Evolutionary conservation across 1,284 basidiomycete genomes (phyloP), one percentile per base, ranked within the genome.

Genomic region (Xanthoconium separans): DNA sequence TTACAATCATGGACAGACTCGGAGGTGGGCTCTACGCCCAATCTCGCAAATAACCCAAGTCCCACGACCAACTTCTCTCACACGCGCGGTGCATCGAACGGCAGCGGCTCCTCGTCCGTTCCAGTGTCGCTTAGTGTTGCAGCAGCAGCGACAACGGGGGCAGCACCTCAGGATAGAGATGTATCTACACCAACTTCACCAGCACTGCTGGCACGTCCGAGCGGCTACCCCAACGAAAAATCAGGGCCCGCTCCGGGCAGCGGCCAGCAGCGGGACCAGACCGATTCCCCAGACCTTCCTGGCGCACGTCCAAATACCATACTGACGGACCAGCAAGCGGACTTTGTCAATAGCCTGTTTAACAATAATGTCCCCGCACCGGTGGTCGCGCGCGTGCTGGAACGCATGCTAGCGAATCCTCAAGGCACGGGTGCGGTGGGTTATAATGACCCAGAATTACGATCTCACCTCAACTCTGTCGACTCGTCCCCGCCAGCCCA

Each of bases 371-470:
- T 66, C 13, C 65, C 65, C 6, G 66, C 54, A 24, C 57, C 65
- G 1, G 66, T 61, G 42, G 49, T 69, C 16, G 65, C 65, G 13
- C 55, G 63, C 1, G 61, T 66, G 27, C 50, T 69, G 2, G 63
- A 67, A 36, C 58, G 66, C 27, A 69, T 69, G 66, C 29, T 68
- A 1, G 51, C 57, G 13, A 61, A 56, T 13, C 58, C 61, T 18
- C 61, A 50, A 9, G 55, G 56, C 4, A 18, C 40, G 6, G 18
- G 30, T 15, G 18, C 3, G 4, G 44, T 29, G 5, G 55, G 55
- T 11, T 20, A 44, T 6, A 46, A 62, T 16, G 60, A 66, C 34
- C 60, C 60, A 4, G 64, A 65, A 45, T 6, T 58, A 47, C 55
- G 34, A 2, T 34, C 24, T 3, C 50, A 53, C 22, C 15, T 59